Evolutionary conservation across 2,329 filamentous ascomycete species (phyloP).

Genomic region (Paraconiothyrium sp.): DNA sequence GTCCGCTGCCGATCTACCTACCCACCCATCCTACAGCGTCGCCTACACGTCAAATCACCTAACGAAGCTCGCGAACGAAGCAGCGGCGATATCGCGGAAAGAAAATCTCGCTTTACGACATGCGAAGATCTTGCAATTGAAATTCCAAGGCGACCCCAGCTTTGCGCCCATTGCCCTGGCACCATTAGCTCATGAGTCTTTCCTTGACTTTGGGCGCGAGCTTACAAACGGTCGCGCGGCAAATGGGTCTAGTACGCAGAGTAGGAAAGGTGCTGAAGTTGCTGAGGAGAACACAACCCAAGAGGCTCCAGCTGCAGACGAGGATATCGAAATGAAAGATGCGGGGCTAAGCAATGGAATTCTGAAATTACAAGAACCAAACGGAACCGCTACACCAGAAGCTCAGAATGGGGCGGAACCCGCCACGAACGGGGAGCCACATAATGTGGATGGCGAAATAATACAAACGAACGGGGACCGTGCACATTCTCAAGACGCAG

Average conservation of each 20-base stretch:
- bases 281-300: slow-evolving; percentile 14
- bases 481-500: slow-evolving; percentile 32
- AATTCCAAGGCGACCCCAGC: slow-evolving; percentile 77
- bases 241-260: slow-evolving; percentile 24
- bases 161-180: slow-evolving; percentile 67
- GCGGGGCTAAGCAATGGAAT: slow-evolving; percentile 30
- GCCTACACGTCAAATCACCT: slow-evolving; percentile 79
- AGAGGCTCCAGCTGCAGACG: slow-evolving; percentile 22
- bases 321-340: slow-evolving; percentile 44
- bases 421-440: slow-evolving; percentile 34
- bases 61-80: slow-evolving; percentile 74
- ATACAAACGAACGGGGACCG: slow-evolving; percentile 36
- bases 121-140: slow-evolving; percentile 74
- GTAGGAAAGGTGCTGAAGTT: slow-evolving; percentile 12
- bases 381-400: slow-evolving; percentile 21
- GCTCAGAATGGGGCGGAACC: slow-evolving; percentile 30
- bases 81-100: slow-evolving; percentile 75
- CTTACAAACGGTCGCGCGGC: slow-evolving; percentile 18
- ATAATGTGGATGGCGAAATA: slow-evolving; percentile 24
- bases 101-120: slow-evolving; percentile 78
- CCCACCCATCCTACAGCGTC: slow-evolving; percentile 77
- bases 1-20: slow-evolving; percentile 75
- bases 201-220: slow-evolving; percentile 29
- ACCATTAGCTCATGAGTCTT: slow-evolving; percentile 54
- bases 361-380: slow-evolving; percentile 19